Conservation (phyloP, 345 rosid genomes). For the Psidium friedrichsthalianum region DNA sequence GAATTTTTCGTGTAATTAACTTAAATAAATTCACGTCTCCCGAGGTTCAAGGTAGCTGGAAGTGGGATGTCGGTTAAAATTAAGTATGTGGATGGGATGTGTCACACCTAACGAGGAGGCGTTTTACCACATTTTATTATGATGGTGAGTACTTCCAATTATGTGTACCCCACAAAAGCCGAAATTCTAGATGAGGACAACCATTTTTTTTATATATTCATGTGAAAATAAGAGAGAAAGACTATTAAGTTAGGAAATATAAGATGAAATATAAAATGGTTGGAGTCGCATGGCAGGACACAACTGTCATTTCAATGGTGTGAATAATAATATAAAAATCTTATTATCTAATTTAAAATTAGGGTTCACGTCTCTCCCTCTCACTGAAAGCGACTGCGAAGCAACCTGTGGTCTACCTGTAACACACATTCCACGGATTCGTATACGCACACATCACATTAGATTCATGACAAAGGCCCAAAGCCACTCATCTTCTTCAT, state of each 20-base stretch:
- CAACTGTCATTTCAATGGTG: conserved; percentile 17
- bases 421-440: conserved; percentile 1
- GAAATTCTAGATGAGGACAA: background rate
- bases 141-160: background rate
- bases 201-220: background rate
- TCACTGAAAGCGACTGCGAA: conserved; percentile 76
- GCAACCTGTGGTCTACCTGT: conserved; percentile 73
- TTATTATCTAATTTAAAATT: conserved; percentile 3
- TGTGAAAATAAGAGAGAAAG: background rate
- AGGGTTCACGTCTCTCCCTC: conserved; percentile 45
- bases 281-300: conserved; percentile 2
- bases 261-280: background rate
- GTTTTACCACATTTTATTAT: background rate
- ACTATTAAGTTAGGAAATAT: background rate
- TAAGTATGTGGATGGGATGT: background rate
- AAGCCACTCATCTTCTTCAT: background rate
- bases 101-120: background rate
- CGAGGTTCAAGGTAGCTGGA: background rate
- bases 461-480: conserved; percentile 21
- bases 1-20: too few relatives aligned
- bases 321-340: background rate
- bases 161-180: background rate
- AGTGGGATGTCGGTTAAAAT: background rate
- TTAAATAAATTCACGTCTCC: background rate
- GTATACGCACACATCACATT: background rate